phyloP scores from a whole-genome alignment of 2,329 filamentous ascomycete genomes.

The Sporothrix brunneoviolacea region DNA sequence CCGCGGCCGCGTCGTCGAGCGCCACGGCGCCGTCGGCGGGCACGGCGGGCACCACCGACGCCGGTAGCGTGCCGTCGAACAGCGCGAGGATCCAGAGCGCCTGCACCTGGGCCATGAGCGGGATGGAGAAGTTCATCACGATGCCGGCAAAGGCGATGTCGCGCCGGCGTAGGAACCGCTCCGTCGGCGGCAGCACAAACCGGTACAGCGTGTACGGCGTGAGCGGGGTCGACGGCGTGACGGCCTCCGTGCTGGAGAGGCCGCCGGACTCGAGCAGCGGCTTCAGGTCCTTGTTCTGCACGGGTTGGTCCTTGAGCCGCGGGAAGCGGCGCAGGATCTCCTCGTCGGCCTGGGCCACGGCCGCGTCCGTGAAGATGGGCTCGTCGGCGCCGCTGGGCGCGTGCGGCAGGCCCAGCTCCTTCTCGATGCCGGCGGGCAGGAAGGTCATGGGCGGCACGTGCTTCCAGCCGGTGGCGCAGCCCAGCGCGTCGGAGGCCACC shows the following conservation, averaged over 20 bases:
- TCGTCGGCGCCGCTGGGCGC: constrained; percentile 20
- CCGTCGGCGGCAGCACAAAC: constrained; percentile 39
- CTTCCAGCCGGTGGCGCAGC: constrained; percentile 56
- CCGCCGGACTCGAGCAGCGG: constrained; percentile 36
- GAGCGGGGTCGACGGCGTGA: constrained; percentile 22
- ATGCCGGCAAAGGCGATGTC: constrained; percentile 42
- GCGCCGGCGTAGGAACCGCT: constrained; percentile 29
- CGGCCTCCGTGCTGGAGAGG: constrained; percentile 26
- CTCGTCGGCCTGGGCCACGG: constrained; percentile 39
- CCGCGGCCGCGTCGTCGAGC: too few species aligned
- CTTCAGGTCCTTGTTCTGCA: constrained; percentile 38
- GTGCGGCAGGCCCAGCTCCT: constrained; percentile 44
- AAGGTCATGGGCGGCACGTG: constrained; percentile 47
- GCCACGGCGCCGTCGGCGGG: constrained; percentile 16
- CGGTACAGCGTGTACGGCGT: constrained; percentile 39
- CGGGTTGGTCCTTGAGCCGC: constrained; percentile 43
- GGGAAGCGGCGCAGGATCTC: constrained; percentile 50
- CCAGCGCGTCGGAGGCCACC: constrained; percentile 44
- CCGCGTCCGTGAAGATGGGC: constrained; percentile 29
- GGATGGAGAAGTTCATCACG: constrained; percentile 36
- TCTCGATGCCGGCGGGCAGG: constrained; percentile 38
- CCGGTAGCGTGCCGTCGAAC: constrained; percentile 44
- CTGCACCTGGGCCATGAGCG: constrained; percentile 38
- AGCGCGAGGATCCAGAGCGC: constrained; percentile 61
- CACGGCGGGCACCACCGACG: constrained; percentile 21